Evolutionary conservation across 768 basidiomycete species (phyloP).

Genomic region (Russula vinacea): DNA sequence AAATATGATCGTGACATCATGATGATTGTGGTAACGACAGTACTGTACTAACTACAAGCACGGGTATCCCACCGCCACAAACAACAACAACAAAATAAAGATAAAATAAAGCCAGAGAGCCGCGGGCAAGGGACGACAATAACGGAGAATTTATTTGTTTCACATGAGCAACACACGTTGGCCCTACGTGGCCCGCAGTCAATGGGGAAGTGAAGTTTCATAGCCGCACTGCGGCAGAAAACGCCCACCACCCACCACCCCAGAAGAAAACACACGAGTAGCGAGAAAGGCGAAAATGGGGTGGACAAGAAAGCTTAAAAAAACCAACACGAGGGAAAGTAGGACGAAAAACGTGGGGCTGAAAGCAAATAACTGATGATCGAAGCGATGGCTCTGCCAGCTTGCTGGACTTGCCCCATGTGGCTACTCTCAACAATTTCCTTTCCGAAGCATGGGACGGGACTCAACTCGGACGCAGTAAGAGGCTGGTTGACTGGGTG

Average conservation of each 20-base stretch:
- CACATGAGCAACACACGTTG: conserved; percentile 13
- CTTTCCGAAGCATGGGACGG: neutral
- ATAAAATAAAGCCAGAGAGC: neutral
- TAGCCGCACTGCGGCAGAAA: neutral
- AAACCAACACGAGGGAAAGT: neutral
- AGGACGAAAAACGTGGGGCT: neutral
- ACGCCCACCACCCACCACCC: neutral
- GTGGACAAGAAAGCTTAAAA: neutral
- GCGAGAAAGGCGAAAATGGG: neutral
- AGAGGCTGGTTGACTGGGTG: neutral
- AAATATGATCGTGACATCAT: neutral
- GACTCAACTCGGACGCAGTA: neutral
- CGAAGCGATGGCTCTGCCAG: neutral
- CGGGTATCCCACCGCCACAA: neutral
- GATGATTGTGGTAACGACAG: neutral
- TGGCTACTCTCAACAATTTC: neutral
- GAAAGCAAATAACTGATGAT: conserved; percentile 1
- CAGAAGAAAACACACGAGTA: neutral
- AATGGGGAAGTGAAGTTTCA: neutral
- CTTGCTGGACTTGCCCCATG: neutral
- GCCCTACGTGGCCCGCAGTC: neutral
- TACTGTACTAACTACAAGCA: neutral
- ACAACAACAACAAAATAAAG: neutral
- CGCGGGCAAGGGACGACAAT: neutral
- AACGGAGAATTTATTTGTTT: neutral